Evolutionary conservation across 768 basidiomycete genomes (phyloP), one percentile per base, ranked within the genome.

Genomic region (Tulasnella sp.): DNA sequence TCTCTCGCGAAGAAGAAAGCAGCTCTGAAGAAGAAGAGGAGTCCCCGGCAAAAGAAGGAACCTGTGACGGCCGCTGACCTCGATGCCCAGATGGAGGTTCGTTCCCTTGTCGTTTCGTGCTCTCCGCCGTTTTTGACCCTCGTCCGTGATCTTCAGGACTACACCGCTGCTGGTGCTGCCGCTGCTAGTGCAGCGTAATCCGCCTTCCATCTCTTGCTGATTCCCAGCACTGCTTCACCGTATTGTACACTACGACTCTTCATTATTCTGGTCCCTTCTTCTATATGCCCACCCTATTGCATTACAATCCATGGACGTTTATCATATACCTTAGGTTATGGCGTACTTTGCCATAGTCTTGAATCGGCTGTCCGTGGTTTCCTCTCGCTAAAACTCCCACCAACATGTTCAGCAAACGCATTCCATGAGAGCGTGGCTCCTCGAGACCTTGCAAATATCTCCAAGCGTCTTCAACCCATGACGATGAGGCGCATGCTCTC

Each of bases 21-120:
- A 86, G 34, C 85, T 85, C 58, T 88, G 90, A 83, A 90, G 90
- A 83, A 81, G 83, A 80, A 75, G 84, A 83, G 22, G 80, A 83
- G 40, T 73, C 80, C 41, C 54, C 76, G 82, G 37, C 79, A 34
- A 85, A 83, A 60, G 92, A 93, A 77, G 88, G 95, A 82, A 90
- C 93, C 6, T 87, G 89, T 79, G 89, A 91, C 91, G 31, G 95
- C 89, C 3, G 97, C 95, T 44, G 95, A 97, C 85, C 91, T 99
- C 64, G 97, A 99, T 85, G 96, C 97, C 11, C 97, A 99, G 89
- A 99, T 99, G 97, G 94, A 94, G 91, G 97, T 97, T 81, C 54
- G 91, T 85, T 4, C 72, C 58, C 42, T 40, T 16, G 31, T 0
- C 34, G 14, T 37, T 3, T 31, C 28, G 44, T 40, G n/a, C 22